A percentile compares a stretch with the other conserved stretches of the same genome.
phyloP scores from a whole-genome alignment of 2,329 filamentous ascomycete genomes.

The Neospermospora avenae region DNA sequence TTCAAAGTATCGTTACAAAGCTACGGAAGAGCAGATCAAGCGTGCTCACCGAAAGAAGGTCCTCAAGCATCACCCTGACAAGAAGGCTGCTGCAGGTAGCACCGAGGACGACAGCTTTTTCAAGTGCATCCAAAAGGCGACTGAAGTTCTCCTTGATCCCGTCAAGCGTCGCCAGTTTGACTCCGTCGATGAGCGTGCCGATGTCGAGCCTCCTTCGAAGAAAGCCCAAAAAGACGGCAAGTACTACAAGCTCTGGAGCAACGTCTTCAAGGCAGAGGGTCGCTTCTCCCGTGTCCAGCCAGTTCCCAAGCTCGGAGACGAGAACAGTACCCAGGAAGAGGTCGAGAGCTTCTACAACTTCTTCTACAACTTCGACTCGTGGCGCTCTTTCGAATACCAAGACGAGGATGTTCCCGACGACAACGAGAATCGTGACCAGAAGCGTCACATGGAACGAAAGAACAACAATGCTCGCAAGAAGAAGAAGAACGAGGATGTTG shows the following conservation, averaged over 20 bases:
- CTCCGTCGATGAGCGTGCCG: slow-evolving; percentile 90
- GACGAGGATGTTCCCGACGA: slow-evolving; percentile 99
- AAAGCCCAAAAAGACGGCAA: slow-evolving; percentile 83
- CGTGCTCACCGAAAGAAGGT: slow-evolving; percentile 99
- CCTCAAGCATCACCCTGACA: slow-evolving; percentile 96
- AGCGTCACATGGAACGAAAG: slow-evolving; percentile 97
- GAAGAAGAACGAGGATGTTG: slow-evolving; percentile 98
- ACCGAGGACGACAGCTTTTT: slow-evolving; percentile 97
- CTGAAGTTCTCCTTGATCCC: slow-evolving; percentile 88
- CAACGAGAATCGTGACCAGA: slow-evolving; percentile 98
- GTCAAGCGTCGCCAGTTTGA: slow-evolving; percentile 92
- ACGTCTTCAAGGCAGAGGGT: slow-evolving; percentile 85
- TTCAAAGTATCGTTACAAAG: slow-evolving; percentile 86
- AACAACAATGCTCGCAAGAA: slow-evolving; percentile 97
- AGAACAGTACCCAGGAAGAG: slow-evolving; percentile 80
- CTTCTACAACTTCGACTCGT: slow-evolving; percentile 99
- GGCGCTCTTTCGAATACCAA: slow-evolving; percentile 95
- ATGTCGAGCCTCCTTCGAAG: slow-evolving; percentile 89
- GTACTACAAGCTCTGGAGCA: slow-evolving; percentile 93
- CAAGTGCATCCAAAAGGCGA: slow-evolving; percentile 99
- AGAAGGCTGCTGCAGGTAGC: slow-evolving; percentile 88
- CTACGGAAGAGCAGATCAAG: slow-evolving; percentile 98
- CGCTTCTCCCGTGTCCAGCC: slow-evolving; percentile 92
- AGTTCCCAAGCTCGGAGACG: slow-evolving; percentile 81
- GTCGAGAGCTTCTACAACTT: slow-evolving; percentile 99